phyloP scores from a whole-genome alignment of 371 early-diverging fungal genomes.

The Mortierella sp. region DNA sequence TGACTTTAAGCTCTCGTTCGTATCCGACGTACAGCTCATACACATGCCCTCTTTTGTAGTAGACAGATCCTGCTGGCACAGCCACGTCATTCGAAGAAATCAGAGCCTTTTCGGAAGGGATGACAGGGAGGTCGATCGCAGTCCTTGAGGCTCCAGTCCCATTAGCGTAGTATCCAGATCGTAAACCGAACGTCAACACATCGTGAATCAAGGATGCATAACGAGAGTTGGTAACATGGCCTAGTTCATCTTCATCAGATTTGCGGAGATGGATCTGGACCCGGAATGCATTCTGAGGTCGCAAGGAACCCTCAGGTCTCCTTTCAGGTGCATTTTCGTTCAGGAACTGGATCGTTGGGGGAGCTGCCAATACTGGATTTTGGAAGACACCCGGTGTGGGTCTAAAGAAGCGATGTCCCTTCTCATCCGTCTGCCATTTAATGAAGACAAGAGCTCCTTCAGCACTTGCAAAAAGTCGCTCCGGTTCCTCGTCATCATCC shows the following conservation, averaged over 20 bases:
- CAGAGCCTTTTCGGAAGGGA: constrained; percentile 11
- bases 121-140: constrained; percentile 13
- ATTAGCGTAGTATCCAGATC: constrained; percentile 41
- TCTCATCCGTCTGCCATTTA: constrained; percentile 43
- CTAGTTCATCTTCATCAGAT: constrained; percentile 46
- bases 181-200: constrained; percentile 40
- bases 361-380: constrained; percentile 13
- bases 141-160: constrained; percentile 28
- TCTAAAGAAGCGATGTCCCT: constrained; percentile 40
- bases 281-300: constrained; percentile 37
- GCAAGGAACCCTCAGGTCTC: constrained; percentile 6
- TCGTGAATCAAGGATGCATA: constrained; percentile 38
- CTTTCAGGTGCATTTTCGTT: constrained; percentile 11
- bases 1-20: constrained; percentile 47
- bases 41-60: constrained; percentile 23
- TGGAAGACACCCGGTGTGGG: constrained; percentile 38
- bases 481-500: constrained; percentile 35
- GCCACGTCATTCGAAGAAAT: constrained; percentile 5
- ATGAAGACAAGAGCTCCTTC: constrained; percentile 38
- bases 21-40: constrained; percentile 43
- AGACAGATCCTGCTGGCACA: constrained; percentile 30
- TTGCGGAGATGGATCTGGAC: constrained; percentile 43
- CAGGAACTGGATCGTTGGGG: constrained; percentile 17
- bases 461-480: constrained; percentile 36
- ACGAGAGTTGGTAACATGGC: constrained; percentile 50